Conservation (phyloP, 2,329 filamentous ascomycete genomes). For the Claviceps maximensis region DNA sequence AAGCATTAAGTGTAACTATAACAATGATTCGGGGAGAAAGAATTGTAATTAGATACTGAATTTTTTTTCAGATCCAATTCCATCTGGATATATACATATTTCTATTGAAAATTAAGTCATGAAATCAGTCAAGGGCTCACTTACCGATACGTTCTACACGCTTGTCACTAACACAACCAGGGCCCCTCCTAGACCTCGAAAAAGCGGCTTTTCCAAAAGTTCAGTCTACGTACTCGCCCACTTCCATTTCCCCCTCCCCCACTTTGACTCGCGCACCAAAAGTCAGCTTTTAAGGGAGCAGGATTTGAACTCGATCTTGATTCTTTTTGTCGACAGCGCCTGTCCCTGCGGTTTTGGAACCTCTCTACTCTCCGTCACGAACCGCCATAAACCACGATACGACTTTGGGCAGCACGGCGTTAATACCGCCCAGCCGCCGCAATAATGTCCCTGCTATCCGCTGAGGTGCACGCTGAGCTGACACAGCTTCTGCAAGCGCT, state of each 20-base stretch:
- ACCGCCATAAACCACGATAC: conserved; percentile 4
- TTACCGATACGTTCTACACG: too few relatives aligned
- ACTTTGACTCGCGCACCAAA: conserved; percentile 14
- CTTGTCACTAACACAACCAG: neutral
- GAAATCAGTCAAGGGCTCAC: neutral
- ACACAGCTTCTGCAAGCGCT: conserved; percentile 76
- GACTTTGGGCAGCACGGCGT: conserved; percentile 11
- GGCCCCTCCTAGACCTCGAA: neutral
- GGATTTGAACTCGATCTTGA: conserved; percentile 6
- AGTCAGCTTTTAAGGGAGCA: conserved; percentile 6
- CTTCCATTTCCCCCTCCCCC: conserved; percentile 12
- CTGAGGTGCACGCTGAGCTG: conserved; percentile 75
- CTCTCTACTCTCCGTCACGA: neutral
- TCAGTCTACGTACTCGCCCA: neutral
- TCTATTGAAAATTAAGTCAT: neutral
- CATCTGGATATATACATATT: too few relatives aligned
- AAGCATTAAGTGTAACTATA: too few relatives aligned
- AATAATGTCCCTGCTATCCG: conserved; percentile 66
- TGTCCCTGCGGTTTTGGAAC: neutral
- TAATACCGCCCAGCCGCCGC: conserved; percentile 12
- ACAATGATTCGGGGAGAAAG: too few relatives aligned
- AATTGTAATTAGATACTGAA: too few relatives aligned
- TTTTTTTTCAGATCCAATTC: too few relatives aligned
- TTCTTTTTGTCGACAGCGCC: neutral
- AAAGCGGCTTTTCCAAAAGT: neutral